Evolutionary conservation across 2,329 filamentous ascomycete genomes (phyloP), one percentile per base, ranked within the genome.

Genomic region (Decorospora gaudefroyi): DNA sequence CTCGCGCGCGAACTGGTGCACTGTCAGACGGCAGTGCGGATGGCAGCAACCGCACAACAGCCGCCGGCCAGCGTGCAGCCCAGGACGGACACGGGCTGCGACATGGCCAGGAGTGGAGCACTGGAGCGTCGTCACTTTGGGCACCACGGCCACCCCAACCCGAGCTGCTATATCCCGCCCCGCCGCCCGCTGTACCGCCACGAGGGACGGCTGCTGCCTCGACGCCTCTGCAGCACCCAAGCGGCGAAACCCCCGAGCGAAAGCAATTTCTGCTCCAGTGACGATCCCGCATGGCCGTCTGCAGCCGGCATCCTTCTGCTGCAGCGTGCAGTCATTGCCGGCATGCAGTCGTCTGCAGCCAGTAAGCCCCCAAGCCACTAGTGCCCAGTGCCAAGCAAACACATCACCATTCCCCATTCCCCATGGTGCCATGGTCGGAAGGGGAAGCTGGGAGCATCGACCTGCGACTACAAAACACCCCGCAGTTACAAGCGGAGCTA

Each of bases 181-280:
- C 49, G 55, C 53, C 53, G 55, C 47, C 53, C 53, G 56, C 51
- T 54, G 56, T 50, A 46, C 55, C 59, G 59, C 61, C 61, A 62
- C 60, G 59, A 62, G 59, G 60, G 41, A 53, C 42, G 33, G 46
- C 33, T 36, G 42, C 43, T n/a, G n/a, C 34, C 55, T 46, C 43
- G 31, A 36, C 41, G 42, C 36, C 52, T 49, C 42, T 39, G n/a
- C n/a, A n/a, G n/a, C 46, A 46, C 49, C 55, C 54, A 62, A 57
- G 57, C 59, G 51, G 53, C 52, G 42, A 43, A 11, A 42, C 46
- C 51, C 48, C 57, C 53, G 59, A 51, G 32, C 22, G 39, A 37
- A 47, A 41, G 42, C 52, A 45, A 35, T 22, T 16, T 38, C 30
- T 42, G 36, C 39, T 39, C 34, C 27, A 15, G 32, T 27, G 49